Evolutionary conservation across 1,284 basidiomycete genomes (phyloP), one percentile per base, ranked within the genome.

Genomic region (Laetiporus sulphureus): DNA sequence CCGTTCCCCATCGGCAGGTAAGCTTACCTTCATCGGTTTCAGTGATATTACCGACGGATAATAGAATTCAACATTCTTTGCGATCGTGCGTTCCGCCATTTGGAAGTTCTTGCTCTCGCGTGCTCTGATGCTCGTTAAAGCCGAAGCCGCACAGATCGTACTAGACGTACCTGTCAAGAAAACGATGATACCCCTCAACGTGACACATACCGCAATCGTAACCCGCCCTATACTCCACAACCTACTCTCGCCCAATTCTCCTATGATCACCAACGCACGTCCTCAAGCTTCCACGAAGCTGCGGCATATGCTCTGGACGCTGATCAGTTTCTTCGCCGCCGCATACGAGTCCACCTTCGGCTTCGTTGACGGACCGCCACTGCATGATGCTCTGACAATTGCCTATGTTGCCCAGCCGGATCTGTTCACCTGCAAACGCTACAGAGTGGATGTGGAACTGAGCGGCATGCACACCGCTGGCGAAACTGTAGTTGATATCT

Each of bases 311-410:
- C 65, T 91, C 4, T 86, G 80, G 2, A 87, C 85, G 0, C 64
- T 90, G 23, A 68, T 91, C 44, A 68, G 59, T 38, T 89, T 77
- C 62, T 91, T 91, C 51, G 76, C 79, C 5, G 73, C 76, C 3
- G 51, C 77, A 3, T 90, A 88, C 60, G 71, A 73, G 50, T 65
- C 75, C 7, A 79, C 76, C 0, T 92, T 87, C 50, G 77, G 76
- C 10, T 92, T 92, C 58, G 60, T 68, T 15, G 64, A 79, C 30
- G 88, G 88, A 0, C 90, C 90, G 5, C 89, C 89, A 2, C 66
- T 91, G 2, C 89, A 92, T 49, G 90, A 92, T 52, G 78, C 87
- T 0, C 69, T 91, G 23, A 85, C 87, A 0, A 67, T 91, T 40
- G 82, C 78, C 10, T 91, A 85, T 46, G 67, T 90, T 25, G 72